Evolutionary conservation across 2,329 filamentous ascomycete genomes (phyloP).

Genomic region (Fusarium sp.): DNA sequence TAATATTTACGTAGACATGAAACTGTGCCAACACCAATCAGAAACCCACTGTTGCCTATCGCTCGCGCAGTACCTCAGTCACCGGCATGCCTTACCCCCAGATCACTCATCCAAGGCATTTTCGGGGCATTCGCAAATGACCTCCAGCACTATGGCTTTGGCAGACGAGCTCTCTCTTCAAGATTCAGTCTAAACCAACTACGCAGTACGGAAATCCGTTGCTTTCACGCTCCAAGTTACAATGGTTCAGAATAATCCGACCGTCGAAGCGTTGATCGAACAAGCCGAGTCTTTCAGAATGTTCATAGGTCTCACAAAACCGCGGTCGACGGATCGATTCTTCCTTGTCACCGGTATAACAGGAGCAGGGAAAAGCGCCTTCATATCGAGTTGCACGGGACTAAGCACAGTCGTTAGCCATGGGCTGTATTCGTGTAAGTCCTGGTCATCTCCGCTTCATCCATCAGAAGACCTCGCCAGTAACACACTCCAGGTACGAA

Average conservation of each 20-base stretch:
- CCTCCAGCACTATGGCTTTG: too few relatives aligned
- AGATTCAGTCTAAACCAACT: neutral
- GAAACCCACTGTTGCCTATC: neutral
- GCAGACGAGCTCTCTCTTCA: too few relatives aligned
- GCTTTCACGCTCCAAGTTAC: neutral
- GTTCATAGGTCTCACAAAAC: slow-evolving; percentile 6
- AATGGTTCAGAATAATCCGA: neutral
- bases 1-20: too few relatives aligned
- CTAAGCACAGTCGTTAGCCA: neutral
- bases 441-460: neutral
- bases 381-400: slow-evolving; percentile 9
- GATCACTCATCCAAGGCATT: too few relatives aligned
- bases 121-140: too few relatives aligned
- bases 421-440: slow-evolving; percentile 17
- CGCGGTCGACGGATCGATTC: neutral
- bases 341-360: slow-evolving; percentile 16
- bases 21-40: too few relatives aligned
- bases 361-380: slow-evolving; percentile 23
- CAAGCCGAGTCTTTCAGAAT: neutral
- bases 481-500: slow-evolving; percentile 1
- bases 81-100: too few relatives aligned
- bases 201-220: neutral
- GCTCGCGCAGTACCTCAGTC: neutral
- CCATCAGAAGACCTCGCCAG: neutral
- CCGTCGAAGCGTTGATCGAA: neutral